Evolutionary conservation across 371 early-diverging fungal genomes (phyloP), one percentile per base, ranked within the genome.

Genomic region (Rhizopus sp.): DNA sequence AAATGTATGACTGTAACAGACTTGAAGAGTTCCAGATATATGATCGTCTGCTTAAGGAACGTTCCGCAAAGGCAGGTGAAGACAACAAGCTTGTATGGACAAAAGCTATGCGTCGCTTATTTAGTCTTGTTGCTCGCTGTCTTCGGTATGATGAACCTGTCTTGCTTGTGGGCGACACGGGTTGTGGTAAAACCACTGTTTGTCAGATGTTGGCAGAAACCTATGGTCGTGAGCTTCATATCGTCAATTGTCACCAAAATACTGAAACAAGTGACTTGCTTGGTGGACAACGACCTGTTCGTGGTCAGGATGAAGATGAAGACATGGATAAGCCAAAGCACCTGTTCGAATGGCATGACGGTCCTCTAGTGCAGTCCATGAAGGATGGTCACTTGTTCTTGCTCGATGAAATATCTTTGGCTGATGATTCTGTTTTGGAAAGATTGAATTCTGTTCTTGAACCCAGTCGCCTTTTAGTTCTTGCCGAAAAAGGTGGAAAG

Each of bases 351-450:
- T 97, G 97, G 95, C 89, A 85, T 55, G 98, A 94, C 68, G 99
- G 99, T 29, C 96, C 97, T 7, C 80, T 99, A 39, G 88, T 98
- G 10, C 87, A 90, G 65, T 90, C 99, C 7, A 87, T 99, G 93
- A 88, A 88, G 61, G 69, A 84, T n/a, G 99, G 99, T n/a, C 83
- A 91, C 30, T 73, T 89, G 54, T 98, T 99, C 70, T 80, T 99
- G 60, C 82, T 99, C 48, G 99, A 99, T 83, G 99, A 99, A 85
- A 99, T 99, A 10, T 99, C 99, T 15, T 81, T 99, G 39, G 99
- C 99, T 3, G 99, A 99, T 56, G 99, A 99, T 74, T 96, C 99
- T 12, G 99, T 99, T 1, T 77, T 99, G 15, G 99, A 99, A 81
- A 88, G 99, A 57, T 82, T 99, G 35, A 99, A 99, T 82, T 89